These are phyloP conservation scores for Alternaria sp. DNA, from an alignment of 2,329 filamentous ascomycete genomes.

Conservation along the genomic window DNA sequence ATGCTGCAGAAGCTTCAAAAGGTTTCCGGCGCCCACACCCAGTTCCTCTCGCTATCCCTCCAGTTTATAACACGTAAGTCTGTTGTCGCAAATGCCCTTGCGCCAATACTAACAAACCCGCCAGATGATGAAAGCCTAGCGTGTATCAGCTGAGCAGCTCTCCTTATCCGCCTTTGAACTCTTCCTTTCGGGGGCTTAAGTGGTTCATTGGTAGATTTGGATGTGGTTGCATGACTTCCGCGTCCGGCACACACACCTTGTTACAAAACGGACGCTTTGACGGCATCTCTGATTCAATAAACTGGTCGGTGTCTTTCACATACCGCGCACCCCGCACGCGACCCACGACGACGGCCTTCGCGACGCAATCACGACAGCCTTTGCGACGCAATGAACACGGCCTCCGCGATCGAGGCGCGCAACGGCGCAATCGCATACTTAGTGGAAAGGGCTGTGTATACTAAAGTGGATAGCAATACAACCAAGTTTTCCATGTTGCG, in stretches of 20 bases:
- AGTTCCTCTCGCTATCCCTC: constrained; percentile 80
- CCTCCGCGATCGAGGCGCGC: neutral
- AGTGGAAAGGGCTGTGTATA: constrained; percentile 1
- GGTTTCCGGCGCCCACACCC: constrained; percentile 32
- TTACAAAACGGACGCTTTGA: constrained; percentile 95
- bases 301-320: constrained; percentile 60
- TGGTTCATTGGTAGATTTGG: constrained; percentile 72
- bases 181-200: constrained; percentile 91
- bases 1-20: constrained; percentile 39
- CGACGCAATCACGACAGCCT: no score
- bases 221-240: constrained; percentile 87
- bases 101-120: constrained; percentile 29
- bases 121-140: constrained; percentile 99
- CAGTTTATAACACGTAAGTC: constrained; percentile 96
- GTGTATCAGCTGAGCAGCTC: constrained; percentile 90
- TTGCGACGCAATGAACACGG: neutral
- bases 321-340: constrained; percentile 6
- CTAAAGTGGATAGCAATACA: constrained; percentile 2
- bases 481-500: constrained; percentile 3
- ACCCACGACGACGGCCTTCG: neutral
- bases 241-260: constrained; percentile 99
- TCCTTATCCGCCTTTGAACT: constrained; percentile 73
- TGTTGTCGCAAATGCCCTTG: neutral
- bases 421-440: neutral
- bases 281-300: constrained; percentile 87